These are phyloP conservation scores for Martiniozyma abietophila DNA, from an alignment of 805 yeast genomes.

Conservation along the genomic window DNA sequence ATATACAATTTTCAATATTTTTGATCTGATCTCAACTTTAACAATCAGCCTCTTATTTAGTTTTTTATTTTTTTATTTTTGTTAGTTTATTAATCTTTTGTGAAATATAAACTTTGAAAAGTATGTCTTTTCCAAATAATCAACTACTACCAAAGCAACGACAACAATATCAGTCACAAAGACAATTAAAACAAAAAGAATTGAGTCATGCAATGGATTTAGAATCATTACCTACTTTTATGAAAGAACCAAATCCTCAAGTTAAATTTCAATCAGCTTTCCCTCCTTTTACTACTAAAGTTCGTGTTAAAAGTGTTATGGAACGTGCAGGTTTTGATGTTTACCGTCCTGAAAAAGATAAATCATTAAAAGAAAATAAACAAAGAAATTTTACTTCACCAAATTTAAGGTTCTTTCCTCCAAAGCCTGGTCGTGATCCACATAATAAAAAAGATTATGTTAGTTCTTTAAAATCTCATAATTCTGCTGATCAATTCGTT, in stretches of 20 bases:
- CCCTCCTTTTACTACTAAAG: constrained; percentile 60
- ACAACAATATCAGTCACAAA: too few relatives aligned
- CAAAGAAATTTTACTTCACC: constrained; percentile 19
- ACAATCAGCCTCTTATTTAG: too few relatives aligned
- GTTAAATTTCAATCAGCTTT: constrained; percentile 44
- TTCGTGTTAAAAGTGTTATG: constrained; percentile 57
- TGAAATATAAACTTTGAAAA: too few relatives aligned
- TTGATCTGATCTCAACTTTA: too few relatives aligned
- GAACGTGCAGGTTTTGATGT: constrained; percentile 80
- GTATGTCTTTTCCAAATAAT: too few relatives aligned
- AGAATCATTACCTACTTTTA: constrained; percentile 24
- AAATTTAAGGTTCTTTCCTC: neutral
- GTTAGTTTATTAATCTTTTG: too few relatives aligned
- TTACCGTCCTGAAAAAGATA: constrained; percentile 24
- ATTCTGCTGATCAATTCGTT: neutral
- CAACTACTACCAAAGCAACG: too few relatives aligned
- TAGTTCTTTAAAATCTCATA: neutral
- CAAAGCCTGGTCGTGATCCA: neutral
- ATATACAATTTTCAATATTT: too few relatives aligned
- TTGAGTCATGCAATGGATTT: constrained; percentile 18
- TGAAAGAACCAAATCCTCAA: constrained; percentile 24
- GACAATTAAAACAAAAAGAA: too few relatives aligned
- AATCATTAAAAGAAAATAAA: constrained; percentile 9
- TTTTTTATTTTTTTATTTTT: too few relatives aligned
- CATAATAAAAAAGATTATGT: neutral